phyloP scores from a whole-genome alignment of 371 early-diverging fungal genomes.

The Syncephalastrum sp. region DNA sequence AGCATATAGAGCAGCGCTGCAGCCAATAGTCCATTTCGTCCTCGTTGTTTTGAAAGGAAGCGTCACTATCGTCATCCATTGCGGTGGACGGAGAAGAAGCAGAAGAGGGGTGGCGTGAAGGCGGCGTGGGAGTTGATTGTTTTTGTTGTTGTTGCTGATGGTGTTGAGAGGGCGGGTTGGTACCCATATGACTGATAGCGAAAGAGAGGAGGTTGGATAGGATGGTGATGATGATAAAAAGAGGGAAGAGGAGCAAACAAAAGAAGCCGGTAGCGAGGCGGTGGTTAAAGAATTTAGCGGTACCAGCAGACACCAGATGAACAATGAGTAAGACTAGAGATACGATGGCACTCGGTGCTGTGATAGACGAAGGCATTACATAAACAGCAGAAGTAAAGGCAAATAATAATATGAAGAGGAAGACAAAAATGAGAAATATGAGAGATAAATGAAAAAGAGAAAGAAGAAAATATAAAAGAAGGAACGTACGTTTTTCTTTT shows the following conservation, averaged over 20 bases:
- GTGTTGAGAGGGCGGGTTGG: slow-evolving; percentile 8
- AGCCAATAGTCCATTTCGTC: slow-evolving; percentile 59
- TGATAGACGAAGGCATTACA: background rate
- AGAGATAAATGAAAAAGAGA: background rate
- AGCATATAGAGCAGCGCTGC: slow-evolving; percentile 68
- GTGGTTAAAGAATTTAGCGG: slow-evolving; percentile 4
- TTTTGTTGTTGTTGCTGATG: slow-evolving; percentile 2
- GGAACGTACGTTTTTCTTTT: slow-evolving; percentile 1
- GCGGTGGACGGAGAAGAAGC: slow-evolving; percentile 25
- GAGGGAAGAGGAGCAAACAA: slow-evolving; percentile 14
- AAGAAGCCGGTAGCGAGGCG: slow-evolving; percentile 9
- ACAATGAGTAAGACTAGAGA: too few species aligned
- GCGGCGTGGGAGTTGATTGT: background rate
- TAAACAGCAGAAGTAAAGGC: slow-evolving; percentile 4
- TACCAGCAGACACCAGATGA: too few species aligned
- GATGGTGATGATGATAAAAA: slow-evolving; percentile 15
- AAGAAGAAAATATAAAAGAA: slow-evolving; percentile 4
- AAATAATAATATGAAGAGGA: background rate
- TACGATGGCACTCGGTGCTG: too few species aligned
- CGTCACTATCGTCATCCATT: slow-evolving; percentile 19
- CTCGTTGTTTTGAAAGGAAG: background rate
- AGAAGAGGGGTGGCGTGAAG: slow-evolving; percentile 10
- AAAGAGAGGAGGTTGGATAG: slow-evolving; percentile 11
- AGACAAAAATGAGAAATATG: background rate
- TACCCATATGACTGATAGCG: slow-evolving; percentile 15